Evolutionary conservation across 2,329 filamentous ascomycete genomes (phyloP), one percentile per base, ranked within the genome.

Genomic region (Metarhizium humberi): DNA sequence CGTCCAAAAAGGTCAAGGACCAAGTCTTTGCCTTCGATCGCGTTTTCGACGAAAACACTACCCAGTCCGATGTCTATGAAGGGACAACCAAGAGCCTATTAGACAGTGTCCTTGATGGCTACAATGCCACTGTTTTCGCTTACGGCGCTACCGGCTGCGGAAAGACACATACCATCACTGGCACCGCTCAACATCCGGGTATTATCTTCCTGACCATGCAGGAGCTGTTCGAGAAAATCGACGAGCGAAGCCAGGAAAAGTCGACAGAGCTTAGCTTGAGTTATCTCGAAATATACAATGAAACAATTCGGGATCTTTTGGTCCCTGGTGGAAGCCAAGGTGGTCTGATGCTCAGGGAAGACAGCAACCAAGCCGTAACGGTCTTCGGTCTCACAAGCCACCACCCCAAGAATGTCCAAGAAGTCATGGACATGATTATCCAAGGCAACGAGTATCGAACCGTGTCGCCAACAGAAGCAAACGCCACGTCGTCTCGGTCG

Each of bases 121-220:
- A 96, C 78, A 99, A 99, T 76, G 94, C 94, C 50, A 99, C 94
- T 0, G 94, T 99, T 4, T 99, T 99, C 69, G 94, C 94, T 51
- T 99, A 99, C 71, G 94, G 94, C 62, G 94, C 94, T 43, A 99
- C 94, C 0, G 94, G 94, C 43, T 99, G 94, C 71, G 94, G 94
- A 71, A 99, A 99, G 75, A 99, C 94, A 29, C 94, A 99, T 71
- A 99, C 94, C 10, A 99, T 99, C 66, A 90, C 87, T 3, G 94
- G 94, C 61, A 96, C 92, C 0, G 75, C 90, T 2, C 88, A 95
- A 68, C 88, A 95, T 66, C 94, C 94, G 0, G 94, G 94, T 56
- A 97, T 99, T 65, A 99, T 99, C 69, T 99, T 97, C 73, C 75
- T 99, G 64, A 97, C 94, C 1, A 99, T 99, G 92, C 92, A 97